phyloP scores from a whole-genome alignment of 257 asterid genomes.

The Solanum peruvianum region DNA sequence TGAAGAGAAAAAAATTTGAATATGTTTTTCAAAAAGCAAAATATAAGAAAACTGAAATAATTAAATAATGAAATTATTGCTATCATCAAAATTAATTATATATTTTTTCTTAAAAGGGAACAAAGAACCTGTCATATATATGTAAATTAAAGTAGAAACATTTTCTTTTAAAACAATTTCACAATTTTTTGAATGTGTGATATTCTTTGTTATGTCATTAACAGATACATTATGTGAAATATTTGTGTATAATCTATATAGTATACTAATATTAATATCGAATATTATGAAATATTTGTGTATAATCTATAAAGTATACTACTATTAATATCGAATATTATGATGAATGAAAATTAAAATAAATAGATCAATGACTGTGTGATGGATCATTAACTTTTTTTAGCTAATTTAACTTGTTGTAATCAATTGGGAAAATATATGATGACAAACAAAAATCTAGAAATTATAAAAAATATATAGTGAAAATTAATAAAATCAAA shows the following conservation, averaged over 20 bases:
- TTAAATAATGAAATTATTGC: neutral
- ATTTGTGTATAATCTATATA: neutral
- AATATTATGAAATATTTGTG: neutral
- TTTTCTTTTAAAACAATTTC: neutral
- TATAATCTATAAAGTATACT: neutral
- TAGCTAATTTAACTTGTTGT: neutral
- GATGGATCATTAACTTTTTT: too few species aligned
- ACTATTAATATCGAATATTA: too few species aligned
- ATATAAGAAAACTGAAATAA: neutral
- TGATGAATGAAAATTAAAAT: too few species aligned
- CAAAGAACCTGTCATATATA: neutral
- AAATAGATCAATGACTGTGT: too few species aligned
- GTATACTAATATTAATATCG: neutral
- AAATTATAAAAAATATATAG: neutral
- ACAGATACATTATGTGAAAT: neutral
- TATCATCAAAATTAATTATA: too few species aligned
- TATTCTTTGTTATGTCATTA: neutral
- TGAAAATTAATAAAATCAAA: too few species aligned
- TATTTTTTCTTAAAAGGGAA: too few species aligned
- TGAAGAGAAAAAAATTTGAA: accelerated
- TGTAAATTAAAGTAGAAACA: too few species aligned
- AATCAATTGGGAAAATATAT: neutral
- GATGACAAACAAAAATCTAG: neutral
- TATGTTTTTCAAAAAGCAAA: neutral
- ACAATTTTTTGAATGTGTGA: too few species aligned